phyloP scores from a whole-genome alignment of 2,329 filamentous ascomycete genomes.

The Capronia epimyces region DNA sequence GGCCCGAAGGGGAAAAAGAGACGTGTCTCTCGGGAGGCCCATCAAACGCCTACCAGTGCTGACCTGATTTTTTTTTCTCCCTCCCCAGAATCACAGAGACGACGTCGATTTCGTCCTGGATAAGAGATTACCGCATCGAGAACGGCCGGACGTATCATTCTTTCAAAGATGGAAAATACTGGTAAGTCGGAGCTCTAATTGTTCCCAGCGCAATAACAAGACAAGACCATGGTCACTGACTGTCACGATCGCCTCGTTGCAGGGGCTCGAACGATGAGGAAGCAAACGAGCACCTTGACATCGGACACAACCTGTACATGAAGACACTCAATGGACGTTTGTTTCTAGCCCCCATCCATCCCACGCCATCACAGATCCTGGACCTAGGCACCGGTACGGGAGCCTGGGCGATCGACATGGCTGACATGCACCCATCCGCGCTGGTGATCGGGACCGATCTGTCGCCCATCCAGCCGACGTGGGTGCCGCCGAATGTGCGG shows the following conservation, averaged over 20 bases:
- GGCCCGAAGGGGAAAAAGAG: neutral
- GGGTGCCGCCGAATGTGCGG: constrained; percentile 52
- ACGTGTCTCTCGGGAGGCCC: neutral
- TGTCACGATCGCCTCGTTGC: neutral
- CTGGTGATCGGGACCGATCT: constrained; percentile 30
- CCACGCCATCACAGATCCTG: constrained; percentile 33
- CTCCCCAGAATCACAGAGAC: constrained; percentile 16
- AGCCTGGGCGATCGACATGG: constrained; percentile 26
- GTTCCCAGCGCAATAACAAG: too few relatives aligned
- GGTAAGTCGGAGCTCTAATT: constrained; percentile 8
- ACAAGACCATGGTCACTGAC: too few relatives aligned
- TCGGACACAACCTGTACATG: constrained; percentile 27
- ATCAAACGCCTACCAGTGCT: neutral
- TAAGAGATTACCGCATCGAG: constrained; percentile 19
- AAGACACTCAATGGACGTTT: constrained; percentile 35
- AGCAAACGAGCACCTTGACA: constrained; percentile 37
- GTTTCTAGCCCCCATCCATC: constrained; percentile 36
- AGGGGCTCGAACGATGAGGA: constrained; percentile 39
- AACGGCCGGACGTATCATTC: constrained; percentile 27
- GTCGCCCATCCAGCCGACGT: constrained; percentile 29
- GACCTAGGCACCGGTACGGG: constrained; percentile 24
- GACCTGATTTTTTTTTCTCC: neutral
- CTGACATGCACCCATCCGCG: constrained; percentile 33
- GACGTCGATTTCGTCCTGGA: constrained; percentile 21
- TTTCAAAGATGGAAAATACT: constrained; percentile 25